Evolutionary conservation across 345 rosid species (phyloP), one percentile per base, ranked within the genome.

Genomic region (Crucihimalaya himalaica): DNA sequence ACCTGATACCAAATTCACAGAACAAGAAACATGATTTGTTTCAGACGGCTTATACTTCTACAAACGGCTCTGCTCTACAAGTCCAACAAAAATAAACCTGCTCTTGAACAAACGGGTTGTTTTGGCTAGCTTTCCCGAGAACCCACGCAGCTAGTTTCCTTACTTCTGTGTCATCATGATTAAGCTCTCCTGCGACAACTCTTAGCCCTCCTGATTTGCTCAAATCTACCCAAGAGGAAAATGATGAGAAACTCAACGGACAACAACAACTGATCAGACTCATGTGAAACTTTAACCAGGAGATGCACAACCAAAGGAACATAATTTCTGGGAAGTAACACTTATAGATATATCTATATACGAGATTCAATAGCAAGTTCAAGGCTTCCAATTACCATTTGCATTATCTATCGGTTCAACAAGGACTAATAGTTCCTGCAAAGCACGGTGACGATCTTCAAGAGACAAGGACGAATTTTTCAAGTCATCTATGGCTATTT

Each of bases 361-460:
- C 23, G 20, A 50, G 39, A 37, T 29, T 27, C 7, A 37, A 5
- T 4, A 71, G 6, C 11, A 28, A 51, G 32, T 4, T 28, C 16
- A 5, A 13, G 3, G 39, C 13, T 48, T 54, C 11, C 2, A 11
- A 6, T 72, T 83, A 91, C 97, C 96, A 81, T 94, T 89, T 12
- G 97, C 97, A 81, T 95, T 95, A 84, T 95, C 97, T 4, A 89
- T 83, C 32, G 99, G 93, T 78, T 91, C 97, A 52, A 91, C 99
- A 39, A 95, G 97, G 57, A 86, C 45, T 72, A 89, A 76, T 73
- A 95, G 92, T 71, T 95, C 99, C 43, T 87, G 82, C 68, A 95
- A 75, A 16, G 97, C 97, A 68, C 97, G 91, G 63, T 82, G 83
- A 63, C 74, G 92, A 80, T 88, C 93, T 66, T 87, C 91, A 72